Evolutionary conservation across 2,329 filamentous ascomycete species (phyloP).

Genomic region (Calonectria hawksworthii): DNA sequence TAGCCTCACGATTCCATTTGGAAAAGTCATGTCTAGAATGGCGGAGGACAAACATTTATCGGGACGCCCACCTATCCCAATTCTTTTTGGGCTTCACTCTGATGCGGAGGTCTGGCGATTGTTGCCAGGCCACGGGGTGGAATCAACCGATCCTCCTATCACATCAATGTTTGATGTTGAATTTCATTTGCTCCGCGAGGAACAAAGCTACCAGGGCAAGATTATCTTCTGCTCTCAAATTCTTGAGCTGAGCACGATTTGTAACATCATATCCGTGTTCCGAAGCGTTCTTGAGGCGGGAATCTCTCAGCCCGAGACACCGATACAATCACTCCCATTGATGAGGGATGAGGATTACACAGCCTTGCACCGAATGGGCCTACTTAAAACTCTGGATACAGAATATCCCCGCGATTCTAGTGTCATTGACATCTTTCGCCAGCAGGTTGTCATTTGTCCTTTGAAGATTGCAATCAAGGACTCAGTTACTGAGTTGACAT

Average conservation of each 20-base stretch:
- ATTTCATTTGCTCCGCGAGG: background rate
- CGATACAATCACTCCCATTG: background rate
- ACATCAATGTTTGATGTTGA: background rate
- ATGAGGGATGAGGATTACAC: background rate
- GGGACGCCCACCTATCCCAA: too few species aligned
- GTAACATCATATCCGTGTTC: background rate
- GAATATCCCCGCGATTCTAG: too few species aligned
- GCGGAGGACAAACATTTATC: too few species aligned
- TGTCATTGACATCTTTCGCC: constrained; percentile 41
- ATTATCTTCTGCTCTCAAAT: too few species aligned
- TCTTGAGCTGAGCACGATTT: background rate
- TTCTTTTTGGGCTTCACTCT: too few species aligned
- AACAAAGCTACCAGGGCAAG: background rate
- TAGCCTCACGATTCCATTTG: too few species aligned
- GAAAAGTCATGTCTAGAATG: too few species aligned
- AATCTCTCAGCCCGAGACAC: background rate
- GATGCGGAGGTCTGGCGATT: too few species aligned
- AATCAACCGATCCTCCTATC: too few species aligned
- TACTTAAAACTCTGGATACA: background rate
- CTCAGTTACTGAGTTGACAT: constrained; percentile 31
- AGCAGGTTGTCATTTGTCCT: constrained; percentile 31
- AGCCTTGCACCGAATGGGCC: background rate
- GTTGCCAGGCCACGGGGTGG: too few species aligned
- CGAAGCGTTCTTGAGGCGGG: background rate
- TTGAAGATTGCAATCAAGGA: constrained; percentile 38